A percentile compares a stretch with the other conserved stretches of the same genome.
phyloP scores from a whole-genome alignment of 2,329 filamentous ascomycete species.

The Epichloe hybrida region DNA sequence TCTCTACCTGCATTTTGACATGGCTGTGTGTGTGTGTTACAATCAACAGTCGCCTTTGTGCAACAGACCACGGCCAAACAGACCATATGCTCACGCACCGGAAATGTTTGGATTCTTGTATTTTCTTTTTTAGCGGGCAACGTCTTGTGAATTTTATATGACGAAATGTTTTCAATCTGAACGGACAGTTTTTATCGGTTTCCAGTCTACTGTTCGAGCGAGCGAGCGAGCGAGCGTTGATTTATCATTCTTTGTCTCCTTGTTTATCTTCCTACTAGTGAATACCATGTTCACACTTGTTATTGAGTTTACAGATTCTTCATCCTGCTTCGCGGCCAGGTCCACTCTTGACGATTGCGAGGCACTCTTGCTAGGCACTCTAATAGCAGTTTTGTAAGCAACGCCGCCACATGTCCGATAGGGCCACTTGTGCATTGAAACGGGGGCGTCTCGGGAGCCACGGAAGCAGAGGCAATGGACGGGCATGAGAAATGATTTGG shows the following conservation, averaged over 20 bases:
- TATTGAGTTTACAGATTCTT: background rate
- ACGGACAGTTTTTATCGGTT: too few relatives aligned
- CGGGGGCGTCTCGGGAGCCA: background rate
- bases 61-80: background rate
- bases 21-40: background rate
- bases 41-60: background rate
- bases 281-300: background rate
- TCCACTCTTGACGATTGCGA: background rate
- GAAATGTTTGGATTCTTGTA: background rate
- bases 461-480: background rate
- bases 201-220: background rate
- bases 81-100: conserved; percentile 5
- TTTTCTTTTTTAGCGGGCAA: background rate
- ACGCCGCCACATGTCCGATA: background rate
- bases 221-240: conserved; percentile 6
- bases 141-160: background rate
- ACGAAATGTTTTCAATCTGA: background rate
- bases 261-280: background rate
- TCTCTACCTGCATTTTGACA: background rate
- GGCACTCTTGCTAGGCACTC: background rate
- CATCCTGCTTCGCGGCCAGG: background rate
- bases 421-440: conserved; percentile 3
- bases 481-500: background rate
- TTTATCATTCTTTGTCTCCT: background rate
- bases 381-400: background rate